A percentile compares a stretch with the other conserved stretches of the same genome.
phyloP scores from a whole-genome alignment of 2,329 filamentous ascomycete species.

The Colletotrichum lindemuthianum region DNA sequence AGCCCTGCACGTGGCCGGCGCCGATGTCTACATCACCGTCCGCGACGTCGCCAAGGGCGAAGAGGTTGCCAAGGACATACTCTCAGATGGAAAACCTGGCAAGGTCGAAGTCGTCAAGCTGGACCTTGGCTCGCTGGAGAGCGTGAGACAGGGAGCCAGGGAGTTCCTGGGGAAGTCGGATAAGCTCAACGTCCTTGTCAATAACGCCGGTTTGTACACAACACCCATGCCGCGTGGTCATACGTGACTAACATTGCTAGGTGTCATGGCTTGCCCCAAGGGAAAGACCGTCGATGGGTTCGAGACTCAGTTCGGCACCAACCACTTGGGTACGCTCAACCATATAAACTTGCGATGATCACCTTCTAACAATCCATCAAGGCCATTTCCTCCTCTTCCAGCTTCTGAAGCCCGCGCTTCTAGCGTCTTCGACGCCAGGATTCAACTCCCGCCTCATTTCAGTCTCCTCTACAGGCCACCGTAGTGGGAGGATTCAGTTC shows the following conservation, averaged over 20 bases:
- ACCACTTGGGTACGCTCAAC: conserved; percentile 53
- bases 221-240: fast-evolving
- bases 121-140: conserved; percentile 44
- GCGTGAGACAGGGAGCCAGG: conserved; percentile 42
- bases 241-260: background rate
- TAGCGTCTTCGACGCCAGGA: conserved; percentile 26
- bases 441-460: conserved; percentile 56
- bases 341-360: background rate
- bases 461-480: conserved; percentile 56
- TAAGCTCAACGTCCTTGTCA: conserved; percentile 38
- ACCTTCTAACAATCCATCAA: background rate
- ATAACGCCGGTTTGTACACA: conserved; percentile 39
- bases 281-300: conserved; percentile 39
- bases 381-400: conserved; percentile 59
- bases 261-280: conserved; percentile 32
- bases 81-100: conserved; percentile 33
- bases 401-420: conserved; percentile 30
- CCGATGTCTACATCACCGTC: conserved; percentile 32
- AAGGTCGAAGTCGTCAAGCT: conserved; percentile 46
- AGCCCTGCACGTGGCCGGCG: conserved; percentile 32
- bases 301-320: conserved; percentile 59
- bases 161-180: conserved; percentile 32
- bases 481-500: conserved; percentile 43
- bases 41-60: conserved; percentile 28
- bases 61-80: conserved; percentile 27